These are phyloP conservation scores for Cadophora luteo-olivacea DNA, from an alignment of 2,329 filamentous ascomycete species.

Conservation along the genomic window DNA sequence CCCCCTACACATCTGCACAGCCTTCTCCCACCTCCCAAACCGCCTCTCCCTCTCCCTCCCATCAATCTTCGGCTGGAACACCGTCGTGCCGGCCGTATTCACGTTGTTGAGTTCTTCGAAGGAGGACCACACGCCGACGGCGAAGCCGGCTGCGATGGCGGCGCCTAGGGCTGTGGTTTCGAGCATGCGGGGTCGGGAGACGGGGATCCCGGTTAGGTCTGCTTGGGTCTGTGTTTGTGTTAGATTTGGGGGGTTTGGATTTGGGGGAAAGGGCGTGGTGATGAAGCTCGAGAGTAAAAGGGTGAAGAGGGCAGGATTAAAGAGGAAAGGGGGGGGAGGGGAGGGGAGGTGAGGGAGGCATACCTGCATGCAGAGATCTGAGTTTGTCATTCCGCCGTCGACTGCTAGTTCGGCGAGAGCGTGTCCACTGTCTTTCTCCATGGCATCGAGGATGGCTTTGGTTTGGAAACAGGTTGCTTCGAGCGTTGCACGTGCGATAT, in stretches of 20 bases:
- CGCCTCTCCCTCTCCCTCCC: slow-evolving; percentile 63
- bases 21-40: slow-evolving; percentile 76
- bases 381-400: slow-evolving; percentile 77
- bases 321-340: neutral
- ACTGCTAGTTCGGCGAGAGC: slow-evolving; percentile 68
- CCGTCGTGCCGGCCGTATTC: slow-evolving; percentile 71
- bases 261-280: neutral
- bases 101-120: slow-evolving; percentile 75
- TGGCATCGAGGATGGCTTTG: slow-evolving; percentile 74
- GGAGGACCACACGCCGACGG: slow-evolving; percentile 74
- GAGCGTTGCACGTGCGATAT: slow-evolving; percentile 74
- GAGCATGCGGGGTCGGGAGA: slow-evolving; percentile 80
- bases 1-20: slow-evolving; percentile 79
- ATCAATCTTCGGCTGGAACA: slow-evolving; percentile 70
- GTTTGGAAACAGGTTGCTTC: slow-evolving; percentile 79
- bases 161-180: slow-evolving; percentile 84
- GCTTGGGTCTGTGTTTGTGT: slow-evolving; percentile 64
- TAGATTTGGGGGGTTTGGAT: neutral
- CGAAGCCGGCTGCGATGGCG: slow-evolving; percentile 83
- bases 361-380: slow-evolving; percentile 71
- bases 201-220: slow-evolving; percentile 79
- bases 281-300: no score
- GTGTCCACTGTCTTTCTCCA: slow-evolving; percentile 74
- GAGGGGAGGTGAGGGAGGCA: neutral
- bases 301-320: neutral